Evolutionary conservation across 352 stramenopile species (phyloP).

Genomic region (Thalassiosira hispida): DNA sequence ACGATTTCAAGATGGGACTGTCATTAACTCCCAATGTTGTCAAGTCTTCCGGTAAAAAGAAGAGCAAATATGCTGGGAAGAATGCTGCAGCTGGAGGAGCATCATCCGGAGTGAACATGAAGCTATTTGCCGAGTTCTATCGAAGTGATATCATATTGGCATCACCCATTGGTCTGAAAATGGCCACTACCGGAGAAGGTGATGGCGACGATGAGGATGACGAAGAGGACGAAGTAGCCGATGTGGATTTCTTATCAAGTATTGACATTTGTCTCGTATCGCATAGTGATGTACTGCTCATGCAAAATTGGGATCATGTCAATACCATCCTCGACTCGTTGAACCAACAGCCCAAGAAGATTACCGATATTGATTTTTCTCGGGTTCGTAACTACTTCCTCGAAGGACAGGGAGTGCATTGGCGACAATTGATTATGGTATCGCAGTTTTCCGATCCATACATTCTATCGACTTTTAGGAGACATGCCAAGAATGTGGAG

Average conservation of each 20-base stretch:
- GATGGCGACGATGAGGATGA: slow-evolving; percentile 59
- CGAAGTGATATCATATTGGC: slow-evolving; percentile 89
- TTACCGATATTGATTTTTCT: slow-evolving; percentile 86
- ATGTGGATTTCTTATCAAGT: slow-evolving; percentile 86
- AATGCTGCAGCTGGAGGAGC: slow-evolving; percentile 6
- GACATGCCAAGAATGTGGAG: slow-evolving; percentile 60
- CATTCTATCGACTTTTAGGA: slow-evolving; percentile 76
- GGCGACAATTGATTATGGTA: slow-evolving; percentile 86
- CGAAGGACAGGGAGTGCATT: slow-evolving; percentile 78
- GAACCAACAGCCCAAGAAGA: slow-evolving; percentile 84
- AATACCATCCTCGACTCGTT: slow-evolving; percentile 75
- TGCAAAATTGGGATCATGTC: slow-evolving; percentile 91
- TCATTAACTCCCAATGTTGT: slow-evolving; percentile 63
- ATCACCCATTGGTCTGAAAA: slow-evolving; percentile 87
- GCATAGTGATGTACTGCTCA: slow-evolving; percentile 85
- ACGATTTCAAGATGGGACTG: slow-evolving; percentile 86
- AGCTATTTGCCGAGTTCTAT: slow-evolving; percentile 88
- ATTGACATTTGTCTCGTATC: slow-evolving; percentile 87
- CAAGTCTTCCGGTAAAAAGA: slow-evolving; percentile 47
- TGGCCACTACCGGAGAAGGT: slow-evolving; percentile 63
- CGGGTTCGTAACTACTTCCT: slow-evolving; percentile 85
- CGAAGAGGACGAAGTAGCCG: slow-evolving; percentile 39
- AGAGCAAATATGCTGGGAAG: slow-evolving; percentile 31
- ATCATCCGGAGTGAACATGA: slow-evolving; percentile 54
- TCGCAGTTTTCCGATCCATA: slow-evolving; percentile 76